A percentile compares a stretch with the other conserved stretches of the same genome.
phyloP scores from a whole-genome alignment of 139 green algal genomes.

The Closterium sp. region DNA sequence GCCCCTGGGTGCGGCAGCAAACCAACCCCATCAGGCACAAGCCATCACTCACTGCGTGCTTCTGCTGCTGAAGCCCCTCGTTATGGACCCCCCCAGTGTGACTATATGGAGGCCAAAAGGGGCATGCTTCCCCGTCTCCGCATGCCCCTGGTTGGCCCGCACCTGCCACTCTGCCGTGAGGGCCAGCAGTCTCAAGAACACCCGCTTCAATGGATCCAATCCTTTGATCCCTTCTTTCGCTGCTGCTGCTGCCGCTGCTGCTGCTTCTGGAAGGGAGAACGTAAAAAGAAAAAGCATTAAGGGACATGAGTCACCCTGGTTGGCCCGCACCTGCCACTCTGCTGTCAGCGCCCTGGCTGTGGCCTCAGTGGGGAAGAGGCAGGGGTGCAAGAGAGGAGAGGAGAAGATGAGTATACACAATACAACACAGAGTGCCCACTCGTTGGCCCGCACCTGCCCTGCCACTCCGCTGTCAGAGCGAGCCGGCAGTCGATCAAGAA shows the following conservation, averaged over 20 bases:
- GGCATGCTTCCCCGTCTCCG: background rate
- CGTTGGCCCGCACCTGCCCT: no score
- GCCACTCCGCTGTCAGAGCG: no score
- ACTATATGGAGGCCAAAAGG: background rate
- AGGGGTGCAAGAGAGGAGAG: no score
- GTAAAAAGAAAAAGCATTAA: background rate
- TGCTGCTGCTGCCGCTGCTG: background rate
- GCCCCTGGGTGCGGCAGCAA: no score
- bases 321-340: background rate
- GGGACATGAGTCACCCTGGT: background rate
- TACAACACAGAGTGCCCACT: no score
- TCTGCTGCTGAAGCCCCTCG: background rate
- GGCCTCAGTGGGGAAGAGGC: no score
- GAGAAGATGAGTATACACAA: no score
- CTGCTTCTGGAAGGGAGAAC: background rate
- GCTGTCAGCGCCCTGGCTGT: no score
- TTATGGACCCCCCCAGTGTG: background rate
- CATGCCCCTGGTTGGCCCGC: background rate
- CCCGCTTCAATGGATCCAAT: background rate
- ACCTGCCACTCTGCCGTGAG: background rate
- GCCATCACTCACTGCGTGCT: background rate
- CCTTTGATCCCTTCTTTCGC: background rate
- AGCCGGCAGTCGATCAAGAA: no score
- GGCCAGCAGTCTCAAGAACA: background rate
- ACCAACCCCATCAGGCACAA: no score